phyloP scores from a whole-genome alignment of 495 filamentous ascomycete genomes.

The Tuber magnatum region DNA sequence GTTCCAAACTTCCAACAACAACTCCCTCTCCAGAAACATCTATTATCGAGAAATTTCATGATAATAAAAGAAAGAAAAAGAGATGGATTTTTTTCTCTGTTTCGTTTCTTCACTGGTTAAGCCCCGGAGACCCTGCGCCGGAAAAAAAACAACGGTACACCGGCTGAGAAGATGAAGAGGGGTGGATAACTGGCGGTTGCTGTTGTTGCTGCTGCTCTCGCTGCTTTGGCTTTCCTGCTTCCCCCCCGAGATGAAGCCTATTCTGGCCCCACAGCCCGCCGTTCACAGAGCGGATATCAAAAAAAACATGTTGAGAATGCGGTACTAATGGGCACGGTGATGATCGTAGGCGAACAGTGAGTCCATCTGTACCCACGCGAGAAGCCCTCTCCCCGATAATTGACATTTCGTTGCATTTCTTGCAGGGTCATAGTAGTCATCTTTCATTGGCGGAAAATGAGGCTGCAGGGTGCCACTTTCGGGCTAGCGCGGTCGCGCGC shows the following conservation, averaged over 20 bases:
- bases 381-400: conserved; percentile 25
- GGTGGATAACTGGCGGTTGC: conserved; percentile 21
- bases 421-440: not conserved
- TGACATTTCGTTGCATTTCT: conserved; percentile 22
- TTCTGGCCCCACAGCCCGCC: not conserved
- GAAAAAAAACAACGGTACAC: conserved; percentile 27
- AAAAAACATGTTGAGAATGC: conserved; percentile 24
- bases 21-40: not conserved
- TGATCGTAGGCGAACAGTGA: conserved; percentile 13
- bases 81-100: conserved; percentile 20
- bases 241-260: not conserved
- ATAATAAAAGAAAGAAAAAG: conserved; percentile 2
- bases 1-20: not conserved
- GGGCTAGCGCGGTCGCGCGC: conserved; percentile 22
- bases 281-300: conserved; percentile 1
- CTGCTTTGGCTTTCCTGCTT: conserved; percentile 1
- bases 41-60: not conserved
- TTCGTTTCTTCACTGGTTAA: conserved; percentile 15
- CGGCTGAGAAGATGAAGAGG: conserved; percentile 24
- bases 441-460: conserved; percentile 31
- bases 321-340: conserved; percentile 12
- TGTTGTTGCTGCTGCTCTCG: not conserved
- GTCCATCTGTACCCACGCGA: conserved; percentile 10
- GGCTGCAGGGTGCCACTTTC: conserved; percentile 29
- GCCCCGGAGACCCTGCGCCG: conserved; percentile 22